Evolutionary conservation across 2,329 filamentous ascomycete species (phyloP), one percentile per base, ranked within the genome.

Genomic region (Phoma sp.): DNA sequence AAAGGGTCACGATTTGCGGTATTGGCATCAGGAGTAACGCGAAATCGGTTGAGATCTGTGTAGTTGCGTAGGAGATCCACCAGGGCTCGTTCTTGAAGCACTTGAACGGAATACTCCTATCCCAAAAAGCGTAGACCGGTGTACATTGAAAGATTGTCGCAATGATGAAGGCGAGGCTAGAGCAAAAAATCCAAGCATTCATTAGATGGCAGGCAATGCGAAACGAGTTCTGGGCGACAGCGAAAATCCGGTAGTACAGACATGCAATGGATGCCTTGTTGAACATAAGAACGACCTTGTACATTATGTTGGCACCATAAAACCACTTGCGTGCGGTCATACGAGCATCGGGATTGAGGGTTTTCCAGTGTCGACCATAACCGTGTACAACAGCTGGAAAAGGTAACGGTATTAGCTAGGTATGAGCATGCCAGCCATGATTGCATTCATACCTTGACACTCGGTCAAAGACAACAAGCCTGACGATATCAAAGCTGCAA

Each of bases 231-330:
- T 51, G 53, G 3, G 63, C 59, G 13, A 72, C 54, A 15, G 63
- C 62, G 40, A 76, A 77, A 37, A 75, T 70, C 36, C 73, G 70
- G 33, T 72, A 65, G 56, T 75, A 74, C 8, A 72, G 64, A 22
- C 65, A 64, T 8, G 73, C 60, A 25, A 75, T 68, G 3, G 71
- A 71, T 6, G 70, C 62, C 55, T 76, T 76, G 55, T 69, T 74
- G 37, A 74, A 62, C 54, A 65, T 69, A 31, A 77, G 59, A 6
- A 70, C 72, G 19, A 74, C 56, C 50, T 77, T 76, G 63, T 77
- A 77, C 21, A 76, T 57, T n/a, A 69, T 63, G 32, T 74, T 66
- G 25, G 68, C 68, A 40, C 64, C 65, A 51, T 70, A 73, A 57
- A 71, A 72, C 67, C 68, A 67, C 43, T 63, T 62, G 27, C 62